Base-by-base conservation (phyloP, 1,284 basidiomycete species). In the Microbotryum saponariae region DNA sequence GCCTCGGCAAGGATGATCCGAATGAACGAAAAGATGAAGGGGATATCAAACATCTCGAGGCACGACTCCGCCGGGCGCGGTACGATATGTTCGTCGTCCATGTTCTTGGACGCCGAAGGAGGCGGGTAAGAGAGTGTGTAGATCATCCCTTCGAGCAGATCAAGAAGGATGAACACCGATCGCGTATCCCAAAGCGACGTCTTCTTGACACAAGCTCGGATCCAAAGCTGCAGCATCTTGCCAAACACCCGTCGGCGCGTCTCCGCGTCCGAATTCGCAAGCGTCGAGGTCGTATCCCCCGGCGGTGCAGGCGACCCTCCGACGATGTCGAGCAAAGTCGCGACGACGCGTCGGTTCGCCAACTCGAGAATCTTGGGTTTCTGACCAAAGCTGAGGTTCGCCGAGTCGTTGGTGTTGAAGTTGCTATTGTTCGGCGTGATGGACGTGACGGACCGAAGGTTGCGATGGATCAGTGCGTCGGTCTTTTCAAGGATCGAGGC, bases 291-390 rank as follows among this genome's bases (percentile, higher is more conserved):
- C 37, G 37, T 10, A 42, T 42, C 21, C 10, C 12, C 31, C 7
- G 33, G 23, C 14, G 63, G 56, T 2, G 62, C 56, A 3, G 67
- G 67, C 0, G 70, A 58, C 2, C 72, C 73, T n/a, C 73, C 72
- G n/a, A 71, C 67, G 31, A 80, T 77, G 33, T 78, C 77, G 58
- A 76, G 73, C 33, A 80, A 71, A 1, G 78, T 79, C 64, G 78
- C 76, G 0, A 77, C 76, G 44, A 80, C 69, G 2, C 79, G 72
- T 6, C 79, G 73, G 69, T 80, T 79, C 16, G 79, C 79, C 23
- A 78, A 76, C 65, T 80, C 79, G 46, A 80, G 74, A 1, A 79
- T 76, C 18, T 78, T 75, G 0, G 79, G 79, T 68, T 80, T 80
- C 51, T 76, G 74, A 44, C 75, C 76, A 37, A 76, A 77, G 7